Base-by-base conservation (phyloP, 352 stramenopile species). In the Phytophthora uliginosa region DNA sequence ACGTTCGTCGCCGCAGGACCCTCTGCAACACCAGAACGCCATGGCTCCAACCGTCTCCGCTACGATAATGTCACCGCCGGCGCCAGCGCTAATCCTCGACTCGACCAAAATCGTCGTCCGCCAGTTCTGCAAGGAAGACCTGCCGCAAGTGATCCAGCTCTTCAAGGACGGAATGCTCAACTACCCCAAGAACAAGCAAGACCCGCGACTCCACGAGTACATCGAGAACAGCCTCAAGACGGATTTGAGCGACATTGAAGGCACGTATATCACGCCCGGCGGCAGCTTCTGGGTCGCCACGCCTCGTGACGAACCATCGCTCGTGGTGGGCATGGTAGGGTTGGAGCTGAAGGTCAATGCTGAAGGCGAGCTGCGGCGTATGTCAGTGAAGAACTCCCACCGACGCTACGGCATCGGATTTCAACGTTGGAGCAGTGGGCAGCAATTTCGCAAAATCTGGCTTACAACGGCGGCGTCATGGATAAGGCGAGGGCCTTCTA, bases 271-370 rank as follows among this genome's bases (percentile, higher is more conserved):
- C 20, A 38, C 53, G 0, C 50, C 59, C 9, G 74, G 76, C 2
- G 78, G 81, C 10, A 88, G 85, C 59, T 86, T 82, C 56, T 88
- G 76, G 78, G 61, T 88, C 26, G 76, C 69, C 7, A 77, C 71
- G 26, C 67, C 62, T 15, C 36, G 24, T 3, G 57, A 78, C 18
- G 58, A 79, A 1, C 56, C 68, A 12, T 52, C 48, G 10, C 58
- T 66, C 1, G 52, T 82, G 7, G 72, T 73, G 22, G 76, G 76
- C 17, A 85, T 80, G 63, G 72, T 82, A 0, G 80, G 54, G 0
- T 54, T 85, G n/a, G 69, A 85, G 51, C 22, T 18, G 31, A 85
- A 79, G 48, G 40, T 61, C 24, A 45, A 79, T 4, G 50, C 50
- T 12, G 58, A 78, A 48, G 75, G 69, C 20, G 75, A 85, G 53